These are phyloP conservation scores for Turnera subulata DNA, from an alignment of 345 rosid genomes.

Conservation along the genomic window DNA sequence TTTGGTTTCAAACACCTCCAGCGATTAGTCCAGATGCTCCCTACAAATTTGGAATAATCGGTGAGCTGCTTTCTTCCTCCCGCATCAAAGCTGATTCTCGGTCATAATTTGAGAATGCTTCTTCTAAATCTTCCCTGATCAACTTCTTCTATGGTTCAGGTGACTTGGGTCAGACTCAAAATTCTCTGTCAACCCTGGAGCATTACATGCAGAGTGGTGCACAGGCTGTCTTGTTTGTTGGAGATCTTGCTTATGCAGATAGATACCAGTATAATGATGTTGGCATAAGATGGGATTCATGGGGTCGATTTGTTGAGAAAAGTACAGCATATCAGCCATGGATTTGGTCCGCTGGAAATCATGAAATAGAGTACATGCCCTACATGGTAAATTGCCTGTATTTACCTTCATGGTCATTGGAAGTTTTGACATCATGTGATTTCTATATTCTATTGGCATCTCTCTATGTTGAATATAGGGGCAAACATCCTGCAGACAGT, in stretches of 20 bases:
- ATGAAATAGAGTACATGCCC: slow-evolving; percentile 87
- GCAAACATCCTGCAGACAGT: neutral
- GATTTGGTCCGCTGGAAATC: slow-evolving; percentile 96
- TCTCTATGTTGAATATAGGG: neutral
- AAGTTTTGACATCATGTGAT: no score
- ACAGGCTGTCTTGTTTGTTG: slow-evolving; percentile 74
- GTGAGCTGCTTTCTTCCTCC: slow-evolving; percentile 26
- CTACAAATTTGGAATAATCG: slow-evolving; percentile 91
- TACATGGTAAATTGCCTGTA: slow-evolving; percentile 57
- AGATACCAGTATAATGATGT: slow-evolving; percentile 74
- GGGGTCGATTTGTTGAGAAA: slow-evolving; percentile 86
- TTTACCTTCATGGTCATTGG: no score
- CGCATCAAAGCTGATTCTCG: neutral
- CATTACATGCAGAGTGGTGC: slow-evolving; percentile 87
- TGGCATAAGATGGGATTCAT: slow-evolving; percentile 83
- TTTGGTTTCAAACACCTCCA: slow-evolving; percentile 93
- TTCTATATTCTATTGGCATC: no score
- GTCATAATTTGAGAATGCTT: neutral
- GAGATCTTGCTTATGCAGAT: slow-evolving; percentile 96
- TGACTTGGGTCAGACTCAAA: slow-evolving; percentile 93
- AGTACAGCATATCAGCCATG: slow-evolving; percentile 94
- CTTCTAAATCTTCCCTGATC: neutral
- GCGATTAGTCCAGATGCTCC: slow-evolving; percentile 63
- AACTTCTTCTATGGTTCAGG: slow-evolving; percentile 41
- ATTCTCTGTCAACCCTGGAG: slow-evolving; percentile 84